Conservation (phyloP, 2,329 filamentous ascomycete genomes). For the Fusarium oligoseptatum region DNA sequence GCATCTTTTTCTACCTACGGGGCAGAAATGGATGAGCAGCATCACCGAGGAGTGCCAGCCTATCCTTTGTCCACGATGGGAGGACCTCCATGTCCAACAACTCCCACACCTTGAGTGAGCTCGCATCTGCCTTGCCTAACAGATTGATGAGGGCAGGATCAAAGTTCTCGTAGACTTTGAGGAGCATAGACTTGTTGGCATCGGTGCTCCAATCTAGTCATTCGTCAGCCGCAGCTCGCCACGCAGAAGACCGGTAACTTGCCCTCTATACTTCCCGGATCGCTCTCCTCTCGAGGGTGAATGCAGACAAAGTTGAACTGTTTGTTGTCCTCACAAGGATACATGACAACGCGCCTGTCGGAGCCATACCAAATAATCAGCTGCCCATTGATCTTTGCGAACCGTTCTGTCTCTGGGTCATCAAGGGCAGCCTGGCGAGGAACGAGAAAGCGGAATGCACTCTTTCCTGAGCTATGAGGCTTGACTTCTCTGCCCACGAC, state of each 20-base stretch:
- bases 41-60: constrained; percentile 72
- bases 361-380: constrained; percentile 55
- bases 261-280: constrained; percentile 26
- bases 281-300: constrained; percentile 54
- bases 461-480: constrained; percentile 63
- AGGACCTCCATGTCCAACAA: constrained; percentile 73
- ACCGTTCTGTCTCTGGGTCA: constrained; percentile 37
- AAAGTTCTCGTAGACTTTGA: constrained; percentile 59
- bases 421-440: constrained; percentile 53
- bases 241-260: background rate
- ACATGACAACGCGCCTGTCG: constrained; percentile 61
- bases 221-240: background rate
- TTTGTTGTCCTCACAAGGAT: constrained; percentile 60
- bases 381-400: constrained; percentile 32
- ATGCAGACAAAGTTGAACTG: constrained; percentile 65
- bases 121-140: constrained; percentile 59
- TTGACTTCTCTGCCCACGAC: constrained; percentile 40
- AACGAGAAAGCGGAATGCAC: constrained; percentile 68
- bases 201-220: constrained; percentile 41
- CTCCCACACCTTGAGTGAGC: constrained; percentile 67
- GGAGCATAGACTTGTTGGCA: constrained; percentile 55
- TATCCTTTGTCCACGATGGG: constrained; percentile 65
- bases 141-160: constrained; percentile 55
- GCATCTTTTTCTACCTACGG: constrained; percentile 1
- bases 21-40: constrained; percentile 77